Base-by-base conservation (phyloP, 306 rosid genomes). In the Vigna trinervia region DNA sequence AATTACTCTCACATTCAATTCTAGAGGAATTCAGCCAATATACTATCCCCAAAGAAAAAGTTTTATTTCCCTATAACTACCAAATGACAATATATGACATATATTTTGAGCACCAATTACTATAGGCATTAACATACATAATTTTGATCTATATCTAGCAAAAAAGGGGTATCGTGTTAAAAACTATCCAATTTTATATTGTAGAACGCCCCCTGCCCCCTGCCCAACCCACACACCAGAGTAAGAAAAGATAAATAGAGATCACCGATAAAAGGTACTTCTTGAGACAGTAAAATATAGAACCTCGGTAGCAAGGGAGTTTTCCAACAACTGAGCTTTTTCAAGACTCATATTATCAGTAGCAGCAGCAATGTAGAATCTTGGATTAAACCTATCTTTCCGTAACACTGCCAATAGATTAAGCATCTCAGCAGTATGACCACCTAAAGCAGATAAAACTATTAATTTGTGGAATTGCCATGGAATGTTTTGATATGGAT, bases 371-470 rank as follows among this genome's bases (percentile, higher is more conserved):
- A 91, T 81, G 75, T 91, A 94, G 84, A 86, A 84, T 86, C 98
- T 87, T 23, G 96, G 89, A 61, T 78, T 38, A 74, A 91, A 87
- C 82, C 90, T 84, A 65, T 85, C 94, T 62, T 79, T 90, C 48
- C 81, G 92, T 63, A 94, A 84, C 71, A 84, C 90, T n/a, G 85
- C 76, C 78, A 94, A 85, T 17, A 94, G 87, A 87, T 91, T 94
- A 75, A 94, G 90, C 94, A 94, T 94, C 96, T 94, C 97, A 1
- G 94, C 97, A 5, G 94, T 91, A 83, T 94, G 98, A 74, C 96
- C 97, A 43, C 96, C 96, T 83, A 68, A 81, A 69, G 22, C 34
- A 56, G 41, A 68, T 71, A 60, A 66, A 69, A 47, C 74, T 36
- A 45, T 45, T 34, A 46, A 53, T 52, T 63, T n/a, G 23, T 20